Base-by-base conservation (phyloP, 352 stramenopile species). In the Phytopythium montanum region DNA sequence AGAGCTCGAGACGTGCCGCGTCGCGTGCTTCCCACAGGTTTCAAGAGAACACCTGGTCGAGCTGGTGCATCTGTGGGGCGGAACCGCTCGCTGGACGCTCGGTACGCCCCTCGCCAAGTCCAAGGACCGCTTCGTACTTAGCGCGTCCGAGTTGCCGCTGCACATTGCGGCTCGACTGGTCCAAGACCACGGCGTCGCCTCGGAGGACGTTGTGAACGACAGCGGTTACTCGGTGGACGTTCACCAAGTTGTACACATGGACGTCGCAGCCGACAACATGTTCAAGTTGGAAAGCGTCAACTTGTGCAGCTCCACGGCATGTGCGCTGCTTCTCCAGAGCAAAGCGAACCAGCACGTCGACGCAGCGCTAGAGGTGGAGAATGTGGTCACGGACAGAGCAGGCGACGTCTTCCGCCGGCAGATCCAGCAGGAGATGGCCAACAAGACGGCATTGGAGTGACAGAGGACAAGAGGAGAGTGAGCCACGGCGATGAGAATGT, bases 61-160 rank as follows among this genome's bases (percentile, higher is more conserved):
- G 49, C 69, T 76, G 12, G 61, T 66, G 5, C 65, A 69, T 13
- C 16, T 77, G 21, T 81, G 72, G 72, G 72, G 72, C 38, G 72
- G 72, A 4, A 42, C 59, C 26, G 60, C 65, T 12, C 64, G 60
- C 5, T 76, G 64, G 66, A 68, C 60, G 8, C 46, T 79, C 8
- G 70, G 64, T 18, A 67, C 56, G 23, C 45, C 67, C 14, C 26
- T 63, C 19, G 38, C 45, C 42, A 41, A 63, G 33, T 31, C 67
- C n/a, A 64, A 54, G 12, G 41, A 42, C 14, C 65, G 67, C n/a
- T 75, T 79, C 36, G 25, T 42, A 19, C 55, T 54, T 13, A 68
- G 59, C 13, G 33, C 75, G 10, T 31, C 38, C 33, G 23, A 21
- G 29, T 38, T 73, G 7, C 18, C 60, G 4, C 73, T 79, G 26